Conservation (phyloP, 2,329 filamentous ascomycete genomes). For the Colletotrichum agaves region DNA sequence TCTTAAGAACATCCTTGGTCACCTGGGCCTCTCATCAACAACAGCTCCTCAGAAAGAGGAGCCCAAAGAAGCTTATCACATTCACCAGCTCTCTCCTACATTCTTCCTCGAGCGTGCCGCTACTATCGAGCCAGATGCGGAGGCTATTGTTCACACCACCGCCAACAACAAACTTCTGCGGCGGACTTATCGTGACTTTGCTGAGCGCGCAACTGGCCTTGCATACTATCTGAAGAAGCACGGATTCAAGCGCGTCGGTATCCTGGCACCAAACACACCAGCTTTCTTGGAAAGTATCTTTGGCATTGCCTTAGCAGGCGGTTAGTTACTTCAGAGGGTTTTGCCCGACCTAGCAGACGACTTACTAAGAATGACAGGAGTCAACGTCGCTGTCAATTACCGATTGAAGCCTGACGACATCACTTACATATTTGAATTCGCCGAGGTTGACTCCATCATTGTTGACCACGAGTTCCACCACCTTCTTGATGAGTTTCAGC, state of each 20-base stretch:
- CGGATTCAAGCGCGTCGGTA: slow-evolving; percentile 79
- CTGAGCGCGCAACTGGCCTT: slow-evolving; percentile 86
- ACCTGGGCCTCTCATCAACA: slow-evolving; percentile 53
- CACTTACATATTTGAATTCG: slow-evolving; percentile 88
- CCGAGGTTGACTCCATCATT: slow-evolving; percentile 87
- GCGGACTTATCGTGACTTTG: slow-evolving; percentile 82
- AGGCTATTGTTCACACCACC: slow-evolving; percentile 88
- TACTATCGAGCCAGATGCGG: slow-evolving; percentile 84
- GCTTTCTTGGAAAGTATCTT: slow-evolving; percentile 93
- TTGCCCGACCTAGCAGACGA: not conserved
- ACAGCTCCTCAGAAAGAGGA: slow-evolving; percentile 40
- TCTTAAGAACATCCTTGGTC: slow-evolving; percentile 66
- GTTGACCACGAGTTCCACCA: slow-evolving; percentile 83
- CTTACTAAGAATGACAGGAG: slow-evolving; percentile 51
- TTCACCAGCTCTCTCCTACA: slow-evolving; percentile 86
- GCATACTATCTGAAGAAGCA: slow-evolving; percentile 87
- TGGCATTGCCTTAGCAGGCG: slow-evolving; percentile 85
- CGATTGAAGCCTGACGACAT: slow-evolving; percentile 85
- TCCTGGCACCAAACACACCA: slow-evolving; percentile 92
- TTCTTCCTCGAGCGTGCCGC: slow-evolving; percentile 89
- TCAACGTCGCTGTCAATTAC: slow-evolving; percentile 76
- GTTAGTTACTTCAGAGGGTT: not conserved
- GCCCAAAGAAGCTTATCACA: slow-evolving; percentile 64
- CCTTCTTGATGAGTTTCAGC: slow-evolving; percentile 74
- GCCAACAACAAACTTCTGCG: slow-evolving; percentile 78